Conservation (phyloP, 352 stramenopile genomes). For the Pythium folliculosum region DNA sequence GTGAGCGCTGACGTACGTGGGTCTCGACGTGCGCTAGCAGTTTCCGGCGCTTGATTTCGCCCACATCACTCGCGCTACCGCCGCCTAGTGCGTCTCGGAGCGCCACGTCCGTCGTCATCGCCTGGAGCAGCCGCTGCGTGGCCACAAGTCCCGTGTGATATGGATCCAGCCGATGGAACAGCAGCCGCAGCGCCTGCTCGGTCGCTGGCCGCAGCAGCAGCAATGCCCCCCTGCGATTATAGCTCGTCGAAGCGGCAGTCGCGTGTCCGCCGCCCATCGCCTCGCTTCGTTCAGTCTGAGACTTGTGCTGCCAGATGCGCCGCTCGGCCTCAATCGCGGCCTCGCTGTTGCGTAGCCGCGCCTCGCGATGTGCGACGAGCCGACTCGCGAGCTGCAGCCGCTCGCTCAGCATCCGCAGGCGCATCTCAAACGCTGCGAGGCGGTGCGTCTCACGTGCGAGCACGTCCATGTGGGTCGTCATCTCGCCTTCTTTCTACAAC, state of each 20-base stretch:
- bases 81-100: slow-evolving; percentile 41
- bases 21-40: slow-evolving; percentile 48
- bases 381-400: slow-evolving; percentile 43
- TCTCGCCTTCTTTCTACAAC: slow-evolving; percentile 15
- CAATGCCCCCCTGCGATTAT: slow-evolving; percentile 6
- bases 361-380: slow-evolving; percentile 54
- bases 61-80: slow-evolving; percentile 4
- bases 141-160: slow-evolving; percentile 61
- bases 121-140: slow-evolving; percentile 34
- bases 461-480: slow-evolving; percentile 54
- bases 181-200: slow-evolving; percentile 48
- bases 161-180: slow-evolving; percentile 72
- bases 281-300: background rate
- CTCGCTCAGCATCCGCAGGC: slow-evolving; percentile 41
- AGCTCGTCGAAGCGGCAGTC: slow-evolving; percentile 2
- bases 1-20: slow-evolving; percentile 33
- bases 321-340: slow-evolving; percentile 50
- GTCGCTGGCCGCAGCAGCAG: slow-evolving; percentile 45
- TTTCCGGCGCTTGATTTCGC: slow-evolving; percentile 30
- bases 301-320: slow-evolving; percentile 29
- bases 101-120: slow-evolving; percentile 36
- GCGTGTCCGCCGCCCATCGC: background rate
- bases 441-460: slow-evolving; percentile 32
- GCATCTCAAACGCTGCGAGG: slow-evolving; percentile 44
- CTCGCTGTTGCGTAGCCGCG: slow-evolving; percentile 62